Conservation (phyloP, 495 filamentous ascomycete species). For the Xanthoparmelia taractica region DNA sequence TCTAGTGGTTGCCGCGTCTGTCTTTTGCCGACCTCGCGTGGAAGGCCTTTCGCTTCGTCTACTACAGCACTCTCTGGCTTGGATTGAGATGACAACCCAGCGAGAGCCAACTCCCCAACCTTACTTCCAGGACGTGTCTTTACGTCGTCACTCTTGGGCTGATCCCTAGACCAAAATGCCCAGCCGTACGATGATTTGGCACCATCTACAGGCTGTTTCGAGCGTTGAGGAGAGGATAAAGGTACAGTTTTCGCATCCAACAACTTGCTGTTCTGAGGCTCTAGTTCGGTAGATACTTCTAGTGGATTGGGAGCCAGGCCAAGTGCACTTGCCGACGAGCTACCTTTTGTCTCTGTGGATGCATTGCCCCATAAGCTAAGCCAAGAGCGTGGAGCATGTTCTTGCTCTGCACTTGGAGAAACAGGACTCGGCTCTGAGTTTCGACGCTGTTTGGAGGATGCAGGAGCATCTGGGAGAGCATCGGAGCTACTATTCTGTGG, state of each 20-base stretch:
- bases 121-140: constrained; percentile 33
- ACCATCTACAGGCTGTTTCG: constrained; percentile 12
- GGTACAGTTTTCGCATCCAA: background rate
- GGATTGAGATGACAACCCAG: constrained; percentile 55
- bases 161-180: constrained; percentile 78
- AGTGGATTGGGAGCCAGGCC: background rate
- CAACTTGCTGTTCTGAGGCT: background rate
- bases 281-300: too few species aligned
- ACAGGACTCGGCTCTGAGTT: constrained; percentile 19
- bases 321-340: background rate
- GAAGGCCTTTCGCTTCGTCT: constrained; percentile 38
- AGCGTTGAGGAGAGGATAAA: background rate
- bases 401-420: constrained; percentile 14
- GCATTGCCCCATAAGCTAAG: constrained; percentile 42
- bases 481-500: background rate
- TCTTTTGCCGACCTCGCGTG: constrained; percentile 29
- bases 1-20: constrained; percentile 20
- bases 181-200: constrained; percentile 56
- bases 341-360: background rate
- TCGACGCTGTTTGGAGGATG: constrained; percentile 21
- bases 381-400: constrained; percentile 39
- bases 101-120: constrained; percentile 61
- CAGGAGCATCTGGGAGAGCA: constrained; percentile 8
- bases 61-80: constrained; percentile 54
- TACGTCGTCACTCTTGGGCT: constrained; percentile 36